Percentiles rank a stretch among this genome's conserved stretches.
These are phyloP conservation scores for Verticillium albo-atrum DNA, from an alignment of 2,329 filamentous ascomycete genomes.

Conservation along the genomic window DNA sequence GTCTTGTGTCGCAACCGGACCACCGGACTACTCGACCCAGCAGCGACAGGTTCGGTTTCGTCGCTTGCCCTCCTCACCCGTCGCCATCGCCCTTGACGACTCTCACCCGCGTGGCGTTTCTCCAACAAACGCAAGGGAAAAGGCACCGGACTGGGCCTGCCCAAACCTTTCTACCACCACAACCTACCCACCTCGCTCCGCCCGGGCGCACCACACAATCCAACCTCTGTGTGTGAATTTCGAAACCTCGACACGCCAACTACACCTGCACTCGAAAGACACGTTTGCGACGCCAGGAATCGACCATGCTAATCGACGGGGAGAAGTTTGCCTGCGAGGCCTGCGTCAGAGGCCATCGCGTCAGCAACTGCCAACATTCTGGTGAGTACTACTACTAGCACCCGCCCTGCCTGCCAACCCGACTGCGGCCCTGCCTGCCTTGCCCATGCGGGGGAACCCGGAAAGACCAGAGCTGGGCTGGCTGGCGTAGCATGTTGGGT, in stretches of 20 bases:
- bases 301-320: slow-evolving; percentile 77
- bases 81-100: not conserved
- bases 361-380: slow-evolving; percentile 95
- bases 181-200: not conserved
- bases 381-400: slow-evolving; percentile 56
- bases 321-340: slow-evolving; percentile 98
- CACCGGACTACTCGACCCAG: not conserved
- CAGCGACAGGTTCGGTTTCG: slow-evolving; percentile 1
- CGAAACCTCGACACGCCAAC: not conserved
- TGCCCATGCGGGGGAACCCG: not conserved
- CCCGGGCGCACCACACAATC: not conserved
- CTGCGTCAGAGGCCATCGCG: slow-evolving; percentile 96
- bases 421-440: not conserved
- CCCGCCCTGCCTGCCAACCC: slow-evolving; percentile 5
- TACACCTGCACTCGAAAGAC: not conserved
- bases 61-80: not conserved
- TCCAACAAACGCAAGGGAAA: not conserved
- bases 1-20: not conserved
- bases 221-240: no score
- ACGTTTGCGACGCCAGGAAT: not conserved
- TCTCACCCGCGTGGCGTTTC: not conserved
- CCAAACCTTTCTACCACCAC: not conserved
- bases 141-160: not conserved
- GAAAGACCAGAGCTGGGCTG: not conserved
- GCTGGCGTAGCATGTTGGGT: slow-evolving; percentile 2